Base-by-base conservation (phyloP, 768 basidiomycete genomes). In the Agrocybe pediades region DNA sequence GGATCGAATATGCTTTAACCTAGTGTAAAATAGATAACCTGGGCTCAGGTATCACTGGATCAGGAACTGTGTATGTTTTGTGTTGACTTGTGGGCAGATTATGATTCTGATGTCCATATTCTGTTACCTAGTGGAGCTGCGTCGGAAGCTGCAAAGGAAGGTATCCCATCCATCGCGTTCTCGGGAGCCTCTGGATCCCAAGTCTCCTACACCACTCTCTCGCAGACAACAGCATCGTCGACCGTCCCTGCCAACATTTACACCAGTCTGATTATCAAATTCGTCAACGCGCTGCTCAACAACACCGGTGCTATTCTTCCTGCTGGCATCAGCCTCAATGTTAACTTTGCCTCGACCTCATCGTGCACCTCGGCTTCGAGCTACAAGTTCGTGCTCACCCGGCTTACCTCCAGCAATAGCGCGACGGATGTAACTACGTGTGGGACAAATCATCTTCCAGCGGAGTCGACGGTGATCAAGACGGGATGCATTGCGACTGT, bases 201-300 rank as follows among this genome's bases (percentile, higher is more conserved):
- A 48, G 76, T 80, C 9, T 81, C 79, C 2, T 83, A 75, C 66
- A 83, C 80, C 21, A 80, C 78, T 16, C 78, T 82, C 56, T 56
- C 63, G 15, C 53, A 68, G 21, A 69, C 75, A 2, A 68, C 60
- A 23, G 64, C 74, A 6, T 40, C 67, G 6, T 66, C 71, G 16
- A 73, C 73, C 39, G 51, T 63, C 21, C 69, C 77, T 9, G 76
- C 79, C 8, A 57, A 65, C 42, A 68, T 75, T 50, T 81, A 81
- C 62, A 68, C 80, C 19, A 54, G 68, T 16, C 75, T 82, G 40
- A 69, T 74, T 45, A 62, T 76, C 23, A 71, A 68, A 55, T 73
- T 82, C 60, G 62, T 73, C 23, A 44, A 67, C 15, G 68, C 68
- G 19, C 63, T 72, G n/a, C 59, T 77, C 44, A 54, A 57, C 7